Evolutionary conservation across 2,329 filamentous ascomycete species (phyloP).

Genomic region (Alternaria triticina): DNA sequence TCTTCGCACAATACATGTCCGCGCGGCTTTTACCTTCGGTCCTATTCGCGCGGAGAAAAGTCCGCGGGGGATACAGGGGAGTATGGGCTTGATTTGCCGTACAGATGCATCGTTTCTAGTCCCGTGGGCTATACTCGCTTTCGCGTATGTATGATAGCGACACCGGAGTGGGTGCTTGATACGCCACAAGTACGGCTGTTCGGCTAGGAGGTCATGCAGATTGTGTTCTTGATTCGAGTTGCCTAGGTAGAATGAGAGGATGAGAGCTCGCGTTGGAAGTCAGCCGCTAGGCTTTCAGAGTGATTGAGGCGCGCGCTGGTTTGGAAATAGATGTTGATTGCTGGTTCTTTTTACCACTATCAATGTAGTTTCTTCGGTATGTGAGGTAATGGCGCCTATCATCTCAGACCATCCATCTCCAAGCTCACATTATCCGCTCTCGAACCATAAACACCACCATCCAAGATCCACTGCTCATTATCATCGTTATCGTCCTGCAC

Average conservation of each 20-base stretch:
- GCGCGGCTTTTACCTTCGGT: background rate
- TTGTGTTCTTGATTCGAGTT: background rate
- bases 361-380: background rate
- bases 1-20: background rate
- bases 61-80: background rate
- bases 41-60: background rate
- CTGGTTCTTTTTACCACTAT: background rate
- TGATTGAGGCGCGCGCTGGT: background rate
- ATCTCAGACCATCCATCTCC: conserved; percentile 21
- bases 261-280: background rate
- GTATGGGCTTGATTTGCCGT: background rate
- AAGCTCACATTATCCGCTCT: conserved; percentile 22
- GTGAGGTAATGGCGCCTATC: background rate
- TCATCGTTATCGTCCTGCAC: conserved; percentile 62
- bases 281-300: background rate
- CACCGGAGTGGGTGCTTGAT: background rate
- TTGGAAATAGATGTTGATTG: background rate
- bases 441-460: conserved; percentile 57
- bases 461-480: conserved; percentile 61
- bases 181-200: background rate
- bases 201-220: background rate
- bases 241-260: background rate
- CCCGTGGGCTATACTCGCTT: background rate
- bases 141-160: background rate
- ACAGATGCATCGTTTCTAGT: background rate